Conservation (phyloP, 306 rosid species). For the Corylus avellana region DNA sequence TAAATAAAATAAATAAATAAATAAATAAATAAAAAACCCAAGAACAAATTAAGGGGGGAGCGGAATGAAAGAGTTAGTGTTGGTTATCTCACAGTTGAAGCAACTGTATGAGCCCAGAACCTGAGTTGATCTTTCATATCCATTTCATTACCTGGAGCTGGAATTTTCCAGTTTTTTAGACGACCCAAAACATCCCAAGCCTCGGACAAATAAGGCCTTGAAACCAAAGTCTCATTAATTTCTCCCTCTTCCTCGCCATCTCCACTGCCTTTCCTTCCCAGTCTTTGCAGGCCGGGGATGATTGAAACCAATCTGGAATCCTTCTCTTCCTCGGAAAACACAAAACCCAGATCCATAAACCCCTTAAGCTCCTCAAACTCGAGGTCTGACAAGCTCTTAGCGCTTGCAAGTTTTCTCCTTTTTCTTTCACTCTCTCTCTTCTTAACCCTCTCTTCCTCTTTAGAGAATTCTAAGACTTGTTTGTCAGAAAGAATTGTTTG, state of each 20-base stretch:
- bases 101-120: conserved; percentile 76
- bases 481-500: conserved; percentile 51
- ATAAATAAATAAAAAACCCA: background rate
- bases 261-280: conserved; percentile 28
- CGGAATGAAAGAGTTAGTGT: background rate
- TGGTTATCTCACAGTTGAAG: conserved; percentile 61
- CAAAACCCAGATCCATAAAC: conserved; percentile 92
- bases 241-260: conserved; percentile 26
- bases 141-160: conserved; percentile 43
- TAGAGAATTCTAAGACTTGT: conserved; percentile 37
- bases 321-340: conserved; percentile 66
- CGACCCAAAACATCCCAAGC: conserved; percentile 71
- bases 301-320: conserved; percentile 57
- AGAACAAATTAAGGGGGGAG: too few species aligned
- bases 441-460: background rate
- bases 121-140: conserved; percentile 66
- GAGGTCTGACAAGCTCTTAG: conserved; percentile 66
- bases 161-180: conserved; percentile 55
- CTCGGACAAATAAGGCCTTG: conserved; percentile 77
- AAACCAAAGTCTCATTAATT: conserved; percentile 32
- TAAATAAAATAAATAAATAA: background rate
- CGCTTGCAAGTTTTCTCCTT: background rate
- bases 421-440: conserved; percentile 11
- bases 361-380: conserved; percentile 79
- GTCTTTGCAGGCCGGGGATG: conserved; percentile 71